phyloP scores from a whole-genome alignment of 2,329 filamentous ascomycete species.

The Chaetomium olivaceum region DNA sequence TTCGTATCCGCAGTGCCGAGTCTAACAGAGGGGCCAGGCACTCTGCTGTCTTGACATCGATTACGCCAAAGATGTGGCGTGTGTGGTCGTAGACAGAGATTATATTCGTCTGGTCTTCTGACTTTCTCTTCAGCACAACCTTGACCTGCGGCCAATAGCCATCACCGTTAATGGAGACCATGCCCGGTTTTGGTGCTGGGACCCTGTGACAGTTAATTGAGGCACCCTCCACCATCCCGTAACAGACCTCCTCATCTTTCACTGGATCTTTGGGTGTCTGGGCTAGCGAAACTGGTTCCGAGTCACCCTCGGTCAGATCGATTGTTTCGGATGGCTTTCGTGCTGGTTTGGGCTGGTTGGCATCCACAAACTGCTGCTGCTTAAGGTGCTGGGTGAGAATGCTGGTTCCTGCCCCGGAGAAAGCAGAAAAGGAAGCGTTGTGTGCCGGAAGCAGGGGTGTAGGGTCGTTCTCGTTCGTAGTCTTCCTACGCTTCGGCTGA shows the following conservation, averaged over 20 bases:
- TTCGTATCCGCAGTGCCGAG: conserved; percentile 64
- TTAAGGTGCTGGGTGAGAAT: conserved; percentile 68
- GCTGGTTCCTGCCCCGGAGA: conserved; percentile 52
- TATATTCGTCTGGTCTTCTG: conserved; percentile 55
- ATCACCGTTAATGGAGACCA: conserved; percentile 58
- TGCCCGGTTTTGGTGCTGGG: conserved; percentile 66
- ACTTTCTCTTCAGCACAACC: conserved; percentile 64
- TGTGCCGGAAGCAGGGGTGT: conserved; percentile 24
- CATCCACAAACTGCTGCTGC: conserved; percentile 54
- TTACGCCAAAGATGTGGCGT: conserved; percentile 69
- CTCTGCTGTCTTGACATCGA: conserved; percentile 67
- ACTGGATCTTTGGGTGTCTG: conserved; percentile 62
- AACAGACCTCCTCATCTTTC: conserved; percentile 73
- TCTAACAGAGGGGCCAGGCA: conserved; percentile 75
- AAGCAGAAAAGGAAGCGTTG: conserved; percentile 35
- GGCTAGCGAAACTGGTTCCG: conserved; percentile 54
- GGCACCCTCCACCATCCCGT: conserved; percentile 71
- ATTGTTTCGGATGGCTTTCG: conserved; percentile 47
- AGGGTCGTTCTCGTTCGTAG: conserved; percentile 54
- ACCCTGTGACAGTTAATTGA: conserved; percentile 67
- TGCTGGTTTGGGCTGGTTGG: conserved; percentile 26
- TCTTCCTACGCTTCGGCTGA: conserved; percentile 67
- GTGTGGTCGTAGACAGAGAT: conserved; percentile 76
- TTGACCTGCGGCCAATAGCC: conserved; percentile 73
- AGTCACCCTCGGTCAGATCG: conserved; percentile 61